phyloP scores from a whole-genome alignment of 2,329 filamentous ascomycete species.

The Fusarium tricinctum region DNA sequence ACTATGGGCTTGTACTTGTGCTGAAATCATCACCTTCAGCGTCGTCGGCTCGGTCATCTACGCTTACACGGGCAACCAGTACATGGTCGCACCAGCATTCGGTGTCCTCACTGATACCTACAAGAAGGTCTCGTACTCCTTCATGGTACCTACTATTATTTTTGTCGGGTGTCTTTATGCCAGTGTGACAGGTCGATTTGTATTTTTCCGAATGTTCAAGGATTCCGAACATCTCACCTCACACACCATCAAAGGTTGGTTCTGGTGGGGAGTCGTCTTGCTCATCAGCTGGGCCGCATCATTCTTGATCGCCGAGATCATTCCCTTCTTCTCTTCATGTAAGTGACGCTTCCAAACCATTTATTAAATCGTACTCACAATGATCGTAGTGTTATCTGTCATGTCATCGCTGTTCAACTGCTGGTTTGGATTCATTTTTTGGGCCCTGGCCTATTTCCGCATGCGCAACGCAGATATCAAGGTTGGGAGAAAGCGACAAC shows the following conservation, averaged over 20 bases:
- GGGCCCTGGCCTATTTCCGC: conserved; percentile 83
- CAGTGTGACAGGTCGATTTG: conserved; percentile 86
- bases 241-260: conserved; percentile 87
- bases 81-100: conserved; percentile 89
- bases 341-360: conserved; percentile 41
- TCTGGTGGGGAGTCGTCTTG: conserved; percentile 80
- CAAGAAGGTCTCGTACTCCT: conserved; percentile 90
- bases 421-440: conserved; percentile 96
- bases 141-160: conserved; percentile 94
- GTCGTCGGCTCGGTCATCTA: conserved; percentile 86
- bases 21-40: conserved; percentile 87
- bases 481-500: conserved; percentile 65
- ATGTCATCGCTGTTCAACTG: conserved; percentile 92
- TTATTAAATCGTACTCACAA: background rate
- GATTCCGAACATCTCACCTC: conserved; percentile 82
- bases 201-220: conserved; percentile 90
- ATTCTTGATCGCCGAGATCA: conserved; percentile 91
- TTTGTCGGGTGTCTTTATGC: conserved; percentile 93
- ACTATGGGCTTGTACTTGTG: conserved; percentile 89
- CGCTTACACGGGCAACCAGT: conserved; percentile 86
- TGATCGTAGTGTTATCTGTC: conserved; percentile 68
- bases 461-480: conserved; percentile 76
- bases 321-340: conserved; percentile 89
- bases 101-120: conserved; percentile 82
- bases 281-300: conserved; percentile 78